Base-by-base conservation (phyloP, 768 basidiomycete species). In the Mrakia hoshinonis region DNA sequence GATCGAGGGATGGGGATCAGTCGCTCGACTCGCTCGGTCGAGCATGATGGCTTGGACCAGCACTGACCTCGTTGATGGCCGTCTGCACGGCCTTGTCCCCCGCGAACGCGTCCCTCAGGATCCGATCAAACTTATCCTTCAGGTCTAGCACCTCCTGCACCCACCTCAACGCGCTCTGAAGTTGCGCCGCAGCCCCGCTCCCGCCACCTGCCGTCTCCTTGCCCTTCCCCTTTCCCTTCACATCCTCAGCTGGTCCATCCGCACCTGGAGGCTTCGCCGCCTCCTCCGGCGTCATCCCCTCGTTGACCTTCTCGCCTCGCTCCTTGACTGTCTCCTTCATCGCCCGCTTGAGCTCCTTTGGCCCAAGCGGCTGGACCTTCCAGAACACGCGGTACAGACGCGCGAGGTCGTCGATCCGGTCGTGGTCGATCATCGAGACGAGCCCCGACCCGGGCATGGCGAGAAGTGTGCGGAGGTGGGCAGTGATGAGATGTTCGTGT, bases 101-200 rank as follows among this genome's bases (percentile, higher is more conserved):
- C 36, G 81, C 82, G 78, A 95, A 92, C 0, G 90, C 86, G 38
- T 82, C 79, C 58, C 81, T 83, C 86, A 91, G 89, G 2, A 95
- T 77, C 26, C 76, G 75, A 75, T 97, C 92, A 77, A 96, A 92
- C 77, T 85, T 90, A 80, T 97, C 93, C 80, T 98, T 98, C 68
- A 98, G 82, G 73, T 88, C 86, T 15, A 99, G 82, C 20, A 96
- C 89, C 75, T 89, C 87, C 78, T 95, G 88, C 0, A 98, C 95
- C 96, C 96, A 99, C 77, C 86, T 87, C 68, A 95, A 81, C 5
- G 95, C 96, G 36, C 85, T 76, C 15, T 81, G 78, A 26, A 87
- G 79, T 0, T 86, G 80, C 71, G 81, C 75, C 0, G 75, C 77
- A 20, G 75, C 76, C 18, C 73, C 65, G 20, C 46, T 36, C 31